Evolutionary conservation across 805 yeast species (phyloP), one percentile per base, ranked within the genome.

Genomic region (Pichia nanzhaoensis): DNA sequence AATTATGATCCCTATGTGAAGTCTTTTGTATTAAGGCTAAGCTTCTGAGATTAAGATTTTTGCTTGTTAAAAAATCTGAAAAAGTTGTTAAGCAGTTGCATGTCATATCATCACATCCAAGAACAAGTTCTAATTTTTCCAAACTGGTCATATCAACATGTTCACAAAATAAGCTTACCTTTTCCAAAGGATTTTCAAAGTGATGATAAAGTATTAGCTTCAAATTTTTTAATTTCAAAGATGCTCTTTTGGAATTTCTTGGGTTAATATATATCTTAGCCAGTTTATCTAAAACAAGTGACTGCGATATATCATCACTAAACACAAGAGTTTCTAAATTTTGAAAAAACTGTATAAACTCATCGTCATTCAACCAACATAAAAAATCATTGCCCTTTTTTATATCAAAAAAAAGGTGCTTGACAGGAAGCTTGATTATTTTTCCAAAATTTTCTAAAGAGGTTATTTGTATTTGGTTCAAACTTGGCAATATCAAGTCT

Each of bases 21-120:
- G 67, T 60, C 20, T 57, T 56, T 28, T 64, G 66, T 20, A 61
- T 51, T n/a, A 66, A 59, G 44, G 72, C 67, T 45, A 59, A 63
- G 52, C 57, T 64, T 48, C 53, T 67, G 64, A 62, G 64, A 44
- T 42, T 64, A 0, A 67, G 54, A 5, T 46, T 41, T 9, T 57
- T 54, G 1, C 46, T 45, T 7, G 65, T 41, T 2, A 61, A 24
- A 24, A 33, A 56, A 5, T 18, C 17, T 1, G 69, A 51, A 46
- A 78, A 74, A 4, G 60, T 66, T 10, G 64, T 60, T 9, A 76
- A 55, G 53, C 84, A 80, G 8, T 65, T 66, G 50, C 77, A 70
- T 0, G 57, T 61, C 24, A 63, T 54, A 19, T 69, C 67, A 48
- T 74, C 75, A 54, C 86, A 78, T 1, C 83, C 83, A 24, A 78